Evolutionary conservation across 331 rosid genomes (phyloP).

Genomic region (Phaseolus coccineus): DNA sequence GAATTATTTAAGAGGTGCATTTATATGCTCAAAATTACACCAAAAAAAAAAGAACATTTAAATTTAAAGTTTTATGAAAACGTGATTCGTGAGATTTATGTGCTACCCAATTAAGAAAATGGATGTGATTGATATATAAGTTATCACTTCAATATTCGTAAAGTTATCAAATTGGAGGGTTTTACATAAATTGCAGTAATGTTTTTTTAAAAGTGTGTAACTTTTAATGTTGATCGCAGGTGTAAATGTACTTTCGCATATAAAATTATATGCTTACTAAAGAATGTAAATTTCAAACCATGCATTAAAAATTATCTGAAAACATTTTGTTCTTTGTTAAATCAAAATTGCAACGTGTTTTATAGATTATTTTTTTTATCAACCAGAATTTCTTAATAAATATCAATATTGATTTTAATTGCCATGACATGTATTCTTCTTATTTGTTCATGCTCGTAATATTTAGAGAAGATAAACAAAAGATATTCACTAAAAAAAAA

Average conservation of each 20-base stretch:
- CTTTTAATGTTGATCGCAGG: slow-evolving; percentile 6
- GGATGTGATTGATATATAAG: not conserved
- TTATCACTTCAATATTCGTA: not conserved
- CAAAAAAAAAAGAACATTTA: too few relatives aligned
- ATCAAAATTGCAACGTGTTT: not conserved
- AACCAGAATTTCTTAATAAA: too few relatives aligned
- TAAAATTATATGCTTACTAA: not conserved
- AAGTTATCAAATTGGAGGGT: not conserved
- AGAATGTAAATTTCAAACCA: not conserved
- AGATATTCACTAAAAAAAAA: not conserved
- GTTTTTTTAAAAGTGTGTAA: not conserved
- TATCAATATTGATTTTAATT: not conserved
- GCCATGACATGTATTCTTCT: not conserved
- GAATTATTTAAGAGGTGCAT: too few relatives aligned
- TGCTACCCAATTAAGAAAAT: not conserved
- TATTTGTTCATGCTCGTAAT: not conserved
- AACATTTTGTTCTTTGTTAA: not conserved
- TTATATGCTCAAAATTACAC: too few relatives aligned
- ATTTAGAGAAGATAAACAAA: not conserved
- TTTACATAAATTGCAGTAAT: not conserved
- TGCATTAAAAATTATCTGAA: not conserved
- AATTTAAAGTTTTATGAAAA: not conserved
- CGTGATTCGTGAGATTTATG: not conserved
- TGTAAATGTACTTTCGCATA: not conserved
- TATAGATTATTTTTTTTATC: not conserved